Evolutionary conservation across 2,329 filamentous ascomycete genomes (phyloP).

Genomic region (Tolypocladium paradoxum): DNA sequence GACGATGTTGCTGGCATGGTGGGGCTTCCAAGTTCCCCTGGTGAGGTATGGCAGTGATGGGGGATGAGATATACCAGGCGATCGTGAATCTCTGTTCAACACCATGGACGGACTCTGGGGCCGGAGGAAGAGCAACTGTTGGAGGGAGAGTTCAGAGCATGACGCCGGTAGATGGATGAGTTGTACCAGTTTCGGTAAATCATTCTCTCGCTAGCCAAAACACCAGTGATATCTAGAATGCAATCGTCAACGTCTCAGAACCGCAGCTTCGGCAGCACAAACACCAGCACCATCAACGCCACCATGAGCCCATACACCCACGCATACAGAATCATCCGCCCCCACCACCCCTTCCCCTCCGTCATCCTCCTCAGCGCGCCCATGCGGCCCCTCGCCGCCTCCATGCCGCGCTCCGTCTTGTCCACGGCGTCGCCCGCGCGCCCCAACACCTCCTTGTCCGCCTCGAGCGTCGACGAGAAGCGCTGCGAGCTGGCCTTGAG

Average conservation of each 20-base stretch:
- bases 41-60: background rate
- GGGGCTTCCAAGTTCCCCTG: background rate
- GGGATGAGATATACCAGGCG: background rate
- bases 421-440: conserved; percentile 67
- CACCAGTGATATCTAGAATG: background rate
- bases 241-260: conserved; percentile 40
- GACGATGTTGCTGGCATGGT: background rate
- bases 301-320: conserved; percentile 78
- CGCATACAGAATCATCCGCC: conserved; percentile 70
- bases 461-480: conserved; percentile 62
- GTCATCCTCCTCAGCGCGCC: conserved; percentile 66
- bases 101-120: too few relatives aligned
- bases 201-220: background rate
- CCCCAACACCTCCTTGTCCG: conserved; percentile 59
- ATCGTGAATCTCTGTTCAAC: background rate
- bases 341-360: conserved; percentile 83
- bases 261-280: conserved; percentile 76
- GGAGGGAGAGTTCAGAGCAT: too few relatives aligned
- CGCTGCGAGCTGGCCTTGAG: conserved; percentile 65
- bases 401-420: conserved; percentile 64
- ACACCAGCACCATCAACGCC: conserved; percentile 68
- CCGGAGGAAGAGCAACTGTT: too few relatives aligned
- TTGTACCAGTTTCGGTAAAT: background rate
- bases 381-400: conserved; percentile 67
- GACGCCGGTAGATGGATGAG: too few relatives aligned